phyloP scores from a whole-genome alignment of 306 rosid species.

The Myrica gale region DNA sequence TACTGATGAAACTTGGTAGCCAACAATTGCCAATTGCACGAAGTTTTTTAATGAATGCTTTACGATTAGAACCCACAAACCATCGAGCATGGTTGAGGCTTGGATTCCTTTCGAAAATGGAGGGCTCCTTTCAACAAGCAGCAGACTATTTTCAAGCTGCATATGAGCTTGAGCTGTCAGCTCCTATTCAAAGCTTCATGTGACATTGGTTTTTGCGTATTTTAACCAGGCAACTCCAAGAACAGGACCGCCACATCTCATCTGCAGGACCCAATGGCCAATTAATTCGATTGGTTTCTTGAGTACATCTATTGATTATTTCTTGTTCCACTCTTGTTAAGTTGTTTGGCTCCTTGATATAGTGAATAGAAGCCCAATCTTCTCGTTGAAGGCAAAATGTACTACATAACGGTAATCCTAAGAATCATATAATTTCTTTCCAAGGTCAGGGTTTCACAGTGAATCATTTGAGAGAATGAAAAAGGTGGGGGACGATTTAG shows the following conservation, averaged over 20 bases:
- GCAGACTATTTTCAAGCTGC: constrained; percentile 86
- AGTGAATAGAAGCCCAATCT: constrained; percentile 41
- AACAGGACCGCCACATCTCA: neutral
- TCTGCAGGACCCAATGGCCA: neutral
- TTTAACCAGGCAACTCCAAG: neutral
- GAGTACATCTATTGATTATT: constrained; percentile 13
- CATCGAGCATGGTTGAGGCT: constrained; percentile 80
- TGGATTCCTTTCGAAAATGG: constrained; percentile 59
- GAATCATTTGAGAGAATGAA: neutral
- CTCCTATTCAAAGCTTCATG: constrained; percentile 60
- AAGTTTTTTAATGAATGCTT: constrained; percentile 72
- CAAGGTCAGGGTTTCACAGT: neutral
- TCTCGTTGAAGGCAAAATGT: constrained; percentile 22
- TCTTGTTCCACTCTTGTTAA: constrained; percentile 18
- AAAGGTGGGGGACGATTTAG: too few species aligned
- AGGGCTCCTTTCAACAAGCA: constrained; percentile 67
- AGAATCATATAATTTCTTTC: too few species aligned
- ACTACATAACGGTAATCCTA: too few species aligned
- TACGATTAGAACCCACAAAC: constrained; percentile 69
- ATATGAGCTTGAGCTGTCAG: constrained; percentile 59
- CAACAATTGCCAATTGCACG: constrained; percentile 67
- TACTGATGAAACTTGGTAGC: constrained; percentile 56
- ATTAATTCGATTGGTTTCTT: constrained; percentile 10
- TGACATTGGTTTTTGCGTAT: constrained; percentile 10
- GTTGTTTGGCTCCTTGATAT: constrained; percentile 28